Evolutionary conservation across 2,329 filamentous ascomycete genomes (phyloP), one percentile per base, ranked within the genome.

Genomic region (Thelonectria rubi): DNA sequence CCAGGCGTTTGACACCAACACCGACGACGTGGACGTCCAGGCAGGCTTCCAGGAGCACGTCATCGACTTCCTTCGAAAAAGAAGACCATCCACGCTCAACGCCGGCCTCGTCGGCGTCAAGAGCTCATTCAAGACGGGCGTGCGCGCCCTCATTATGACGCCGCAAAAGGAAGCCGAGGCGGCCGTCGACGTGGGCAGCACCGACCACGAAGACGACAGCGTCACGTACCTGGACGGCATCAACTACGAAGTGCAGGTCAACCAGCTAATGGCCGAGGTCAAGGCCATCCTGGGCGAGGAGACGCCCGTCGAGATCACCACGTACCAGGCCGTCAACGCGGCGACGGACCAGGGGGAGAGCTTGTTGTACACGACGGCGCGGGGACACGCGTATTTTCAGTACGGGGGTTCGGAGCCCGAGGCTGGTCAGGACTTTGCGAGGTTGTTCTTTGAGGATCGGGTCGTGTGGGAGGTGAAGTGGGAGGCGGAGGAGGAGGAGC

Each of bases 71-170:
- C 15, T 50, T 10, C 18, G 9, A 10, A 14, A 17, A n/a, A 18
- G 6, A 1, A 26, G 9, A 3, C 2, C 2, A n/a, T 5, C 49
- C 11, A 39, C 20, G 2, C 15, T 21, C 18, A 30, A 52, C 6
- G 9, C 26, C 5, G 49, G 49, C n/a, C 49, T 52, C 9, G 5
- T 6, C 3, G 49, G 49, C 9, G 37, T 42, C 6, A 30, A 17
- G 34, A 12, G 4, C 18, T 18, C 24, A 1, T 26, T 52, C 4
- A 10, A 42, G 9, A 52, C 49, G 5, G 49, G 49, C 7, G 21
- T 42, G 6, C 49, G 49, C 12, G 49, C 49, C 14, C 26, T 52
- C 20, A 52, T 52, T 12, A 52, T 52, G 49, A 52, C 49, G 3
- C 49, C 49, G 8, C 49, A 52, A 4, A 30, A 3, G 34, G 37